Evolutionary conservation across 1,284 basidiomycete species (phyloP), one percentile per base, ranked within the genome.

Genomic region (Ganoderma meredithae): DNA sequence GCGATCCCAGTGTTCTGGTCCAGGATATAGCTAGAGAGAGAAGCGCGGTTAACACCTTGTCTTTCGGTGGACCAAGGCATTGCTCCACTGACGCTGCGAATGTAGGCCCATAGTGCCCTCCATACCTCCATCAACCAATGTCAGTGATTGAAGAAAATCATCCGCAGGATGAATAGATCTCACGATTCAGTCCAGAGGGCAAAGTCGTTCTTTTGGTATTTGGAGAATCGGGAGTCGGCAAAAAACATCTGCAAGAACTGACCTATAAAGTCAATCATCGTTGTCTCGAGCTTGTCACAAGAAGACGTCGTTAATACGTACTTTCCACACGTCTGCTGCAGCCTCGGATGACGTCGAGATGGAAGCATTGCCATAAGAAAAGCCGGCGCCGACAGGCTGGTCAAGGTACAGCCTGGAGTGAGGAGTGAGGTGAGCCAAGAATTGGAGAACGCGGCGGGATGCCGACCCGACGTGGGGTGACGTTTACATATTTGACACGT

Each of bases 231-330:
- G 40, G 84, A 76, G 74, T 90, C 85, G 15, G 83, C 78, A 62
- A 92, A 82, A 79, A 90, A 91, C 22, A 91, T 86, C 77, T 92
- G 90, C 64, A 93, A 77, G 75, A 91, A 89, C 53, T 65, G 2
- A 55, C 55, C 17, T 56, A 15, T 52, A 36, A 60, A 52, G 33
- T 41, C 39, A 41, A 31, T 60, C 63, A 61, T 60, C 27, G 47
- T 19, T 25, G 44, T 13, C n/a, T n/a, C 39, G 12, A 39, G 12
- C 19, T n/a, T 22, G 22, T 15, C 22, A 60, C 6, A 39, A n/a
- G 27, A 19, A 13, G 33, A 56, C 17, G 31, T 39, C 3, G 7
- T 22, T 3, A 27, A 56, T 33, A 31, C 61, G 65, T 72, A 80
- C 79, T 68, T 79, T 82, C 86, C 88, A 92, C 10, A 89, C 79